These are phyloP conservation scores for Beta lomatogona DNA, from an alignment of 179 eudicot genomes.

Conservation along the genomic window DNA sequence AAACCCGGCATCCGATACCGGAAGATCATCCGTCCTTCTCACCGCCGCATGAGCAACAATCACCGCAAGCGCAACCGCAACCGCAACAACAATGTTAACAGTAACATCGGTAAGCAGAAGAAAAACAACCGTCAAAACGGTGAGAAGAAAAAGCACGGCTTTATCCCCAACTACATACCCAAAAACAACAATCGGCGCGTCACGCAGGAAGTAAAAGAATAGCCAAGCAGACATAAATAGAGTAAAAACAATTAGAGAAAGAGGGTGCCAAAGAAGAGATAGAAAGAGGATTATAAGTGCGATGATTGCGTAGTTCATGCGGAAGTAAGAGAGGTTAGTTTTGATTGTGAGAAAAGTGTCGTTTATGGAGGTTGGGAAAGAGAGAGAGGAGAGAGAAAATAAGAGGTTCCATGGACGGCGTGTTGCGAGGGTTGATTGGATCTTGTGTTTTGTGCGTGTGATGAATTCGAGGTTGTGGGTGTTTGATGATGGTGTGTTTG, in stretches of 20 bases:
- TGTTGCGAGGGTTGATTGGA: constrained; percentile 35
- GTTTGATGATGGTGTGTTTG: background rate
- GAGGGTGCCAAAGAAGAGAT: constrained; percentile 66
- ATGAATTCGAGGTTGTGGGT: constrained; percentile 28
- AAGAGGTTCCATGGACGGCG: constrained; percentile 68
- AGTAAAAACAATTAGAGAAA: constrained; percentile 70
- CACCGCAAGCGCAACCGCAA: constrained; percentile 37
- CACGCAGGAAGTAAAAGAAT: constrained; percentile 59
- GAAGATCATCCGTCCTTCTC: constrained; percentile 39
- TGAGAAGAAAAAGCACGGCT: constrained; percentile 34
- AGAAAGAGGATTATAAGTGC: constrained; percentile 51
- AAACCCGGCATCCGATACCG: background rate
- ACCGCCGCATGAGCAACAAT: constrained; percentile 46
- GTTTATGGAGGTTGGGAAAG: constrained; percentile 44
- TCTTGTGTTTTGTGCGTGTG: constrained; percentile 38
- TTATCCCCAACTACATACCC: constrained; percentile 48
- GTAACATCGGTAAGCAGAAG: constrained; percentile 56
- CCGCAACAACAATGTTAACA: constrained; percentile 46
- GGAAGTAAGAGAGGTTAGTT: constrained; percentile 59
- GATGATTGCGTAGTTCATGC: constrained; percentile 60
- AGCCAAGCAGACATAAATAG: constrained; percentile 52
- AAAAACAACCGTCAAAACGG: constrained; percentile 43
- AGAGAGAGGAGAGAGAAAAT: constrained; percentile 40
- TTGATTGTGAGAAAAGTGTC: constrained; percentile 48
- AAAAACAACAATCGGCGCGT: constrained; percentile 42